Evolutionary conservation across 139 green algal species (phyloP).

Genomic region (Haematococcus lacustris): DNA sequence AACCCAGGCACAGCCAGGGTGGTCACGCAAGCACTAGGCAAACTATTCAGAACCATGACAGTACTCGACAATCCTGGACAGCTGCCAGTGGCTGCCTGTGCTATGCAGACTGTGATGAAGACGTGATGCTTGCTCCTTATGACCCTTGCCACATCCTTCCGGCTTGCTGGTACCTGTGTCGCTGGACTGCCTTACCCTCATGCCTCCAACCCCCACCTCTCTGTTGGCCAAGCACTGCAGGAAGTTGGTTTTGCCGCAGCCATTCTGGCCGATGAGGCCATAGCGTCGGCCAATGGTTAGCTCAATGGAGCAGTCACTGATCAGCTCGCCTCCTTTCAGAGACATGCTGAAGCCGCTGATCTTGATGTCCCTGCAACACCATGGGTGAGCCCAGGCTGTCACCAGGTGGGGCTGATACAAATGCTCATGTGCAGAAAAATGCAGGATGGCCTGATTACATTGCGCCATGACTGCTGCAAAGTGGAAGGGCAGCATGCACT

Average conservation of each 20-base stretch:
- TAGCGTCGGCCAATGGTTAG: slow-evolving; percentile 78
- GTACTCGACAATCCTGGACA: too few relatives aligned
- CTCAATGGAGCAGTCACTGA: slow-evolving; percentile 68
- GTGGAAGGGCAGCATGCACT: not conserved
- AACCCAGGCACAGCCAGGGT: too few relatives aligned
- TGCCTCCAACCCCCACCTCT: slow-evolving; percentile 56
- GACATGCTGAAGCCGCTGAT: slow-evolving; percentile 60
- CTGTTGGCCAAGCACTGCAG: slow-evolving; percentile 70
- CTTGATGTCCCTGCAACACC: slow-evolving; percentile 30
- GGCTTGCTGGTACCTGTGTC: too few relatives aligned
- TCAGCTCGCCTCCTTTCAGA: slow-evolving; percentile 54
- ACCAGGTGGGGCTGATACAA: not conserved
- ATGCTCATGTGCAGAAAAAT: not conserved
- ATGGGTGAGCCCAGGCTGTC: not conserved
- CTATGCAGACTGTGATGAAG: too few relatives aligned
- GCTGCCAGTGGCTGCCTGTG: too few relatives aligned
- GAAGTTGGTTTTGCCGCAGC: slow-evolving; percentile 83
- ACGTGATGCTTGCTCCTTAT: too few relatives aligned
- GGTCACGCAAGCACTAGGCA: too few relatives aligned
- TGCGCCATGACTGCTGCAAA: not conserved
- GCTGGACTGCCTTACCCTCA: too few relatives aligned
- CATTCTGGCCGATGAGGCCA: slow-evolving; percentile 82
- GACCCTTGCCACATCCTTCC: too few relatives aligned
- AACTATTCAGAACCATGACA: too few relatives aligned
- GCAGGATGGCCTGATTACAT: not conserved